Percentiles rank a stretch among this genome's conserved stretches.
Evolutionary conservation across 352 stramenopile genomes (phyloP).

Genomic region (Globisporangium paddicum): DNA sequence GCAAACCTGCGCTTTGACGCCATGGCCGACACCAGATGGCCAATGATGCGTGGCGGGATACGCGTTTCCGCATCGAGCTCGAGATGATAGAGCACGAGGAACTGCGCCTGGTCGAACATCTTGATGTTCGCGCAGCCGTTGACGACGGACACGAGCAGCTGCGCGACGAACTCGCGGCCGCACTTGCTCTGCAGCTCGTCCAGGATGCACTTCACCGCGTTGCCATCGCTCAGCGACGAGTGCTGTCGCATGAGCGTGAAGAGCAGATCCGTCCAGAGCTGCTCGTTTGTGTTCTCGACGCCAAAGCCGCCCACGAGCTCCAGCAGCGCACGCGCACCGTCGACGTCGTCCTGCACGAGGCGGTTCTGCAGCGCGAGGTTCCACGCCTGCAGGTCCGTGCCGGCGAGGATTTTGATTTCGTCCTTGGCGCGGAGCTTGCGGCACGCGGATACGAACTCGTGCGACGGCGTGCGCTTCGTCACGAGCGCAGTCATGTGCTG

Average conservation of each 20-base stretch:
- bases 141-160: constrained; percentile 40
- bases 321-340: constrained; percentile 43
- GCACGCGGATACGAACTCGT: constrained; percentile 30
- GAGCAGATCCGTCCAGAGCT: constrained; percentile 67
- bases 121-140: constrained; percentile 67
- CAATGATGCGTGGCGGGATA: constrained; percentile 43
- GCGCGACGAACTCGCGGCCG: constrained; percentile 37
- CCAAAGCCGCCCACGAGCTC: constrained; percentile 38
- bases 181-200: constrained; percentile 25
- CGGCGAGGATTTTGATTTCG: constrained; percentile 35
- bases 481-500: constrained; percentile 34
- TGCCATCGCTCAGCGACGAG: constrained; percentile 20
- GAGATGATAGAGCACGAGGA: constrained; percentile 52
- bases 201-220: constrained; percentile 32
- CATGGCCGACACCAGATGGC: constrained; percentile 51
- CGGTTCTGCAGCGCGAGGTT: constrained; percentile 55
- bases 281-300: constrained; percentile 41
- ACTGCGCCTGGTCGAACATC: constrained; percentile 41
- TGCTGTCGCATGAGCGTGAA: constrained; percentile 65
- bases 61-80: constrained; percentile 10
- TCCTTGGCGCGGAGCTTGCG: constrained; percentile 31
- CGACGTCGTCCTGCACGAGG: constrained; percentile 37
- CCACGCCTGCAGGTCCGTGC: constrained; percentile 48
- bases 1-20: constrained; percentile 19
- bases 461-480: constrained; percentile 20